Evolutionary conservation across 164 flowering plant genomes (phyloP).

Genomic region (Chloranthus sessilifolius): DNA sequence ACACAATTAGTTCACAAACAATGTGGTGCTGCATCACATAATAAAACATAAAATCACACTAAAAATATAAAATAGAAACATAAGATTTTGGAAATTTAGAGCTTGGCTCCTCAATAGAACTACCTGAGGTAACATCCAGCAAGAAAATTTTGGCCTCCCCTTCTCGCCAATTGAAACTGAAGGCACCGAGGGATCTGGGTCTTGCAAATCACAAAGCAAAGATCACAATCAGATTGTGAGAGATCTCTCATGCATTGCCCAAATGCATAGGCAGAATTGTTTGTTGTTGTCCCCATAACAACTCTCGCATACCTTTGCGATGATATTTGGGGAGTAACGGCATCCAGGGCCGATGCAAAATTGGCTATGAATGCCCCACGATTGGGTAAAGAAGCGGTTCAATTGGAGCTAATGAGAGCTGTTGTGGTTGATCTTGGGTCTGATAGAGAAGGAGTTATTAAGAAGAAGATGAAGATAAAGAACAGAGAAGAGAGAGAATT

Average conservation of each 20-base stretch:
- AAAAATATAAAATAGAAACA: too few species aligned
- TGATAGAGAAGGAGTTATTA: slow-evolving; percentile 18
- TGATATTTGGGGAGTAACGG: slow-evolving; percentile 33
- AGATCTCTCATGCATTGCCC: slow-evolving; percentile 73
- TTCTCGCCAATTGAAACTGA: slow-evolving; percentile 46
- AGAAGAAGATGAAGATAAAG: slow-evolving; percentile 1
- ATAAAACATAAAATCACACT: too few species aligned
- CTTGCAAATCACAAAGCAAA: slow-evolving; percentile 59
- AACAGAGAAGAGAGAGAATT: neutral
- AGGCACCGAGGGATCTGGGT: slow-evolving; percentile 51
- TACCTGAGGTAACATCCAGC: slow-evolving; percentile 83
- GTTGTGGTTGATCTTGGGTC: slow-evolving; percentile 59
- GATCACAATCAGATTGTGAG: slow-evolving; percentile 46
- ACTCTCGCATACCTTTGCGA: slow-evolving; percentile 27
- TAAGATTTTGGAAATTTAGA: too few species aligned
- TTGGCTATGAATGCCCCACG: slow-evolving; percentile 35
- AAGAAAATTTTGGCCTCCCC: slow-evolving; percentile 45
- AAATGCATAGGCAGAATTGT: slow-evolving; percentile 46
- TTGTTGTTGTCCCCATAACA: slow-evolving; percentile 38
- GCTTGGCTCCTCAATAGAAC: too few species aligned
- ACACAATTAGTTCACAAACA: too few species aligned
- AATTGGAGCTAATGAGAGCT: slow-evolving; percentile 49
- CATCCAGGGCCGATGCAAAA: slow-evolving; percentile 44
- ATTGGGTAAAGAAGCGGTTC: slow-evolving; percentile 28
- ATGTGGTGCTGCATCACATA: too few species aligned